Base-by-base conservation (phyloP, 805 yeast genomes). In the Candida coleopterorum region DNA sequence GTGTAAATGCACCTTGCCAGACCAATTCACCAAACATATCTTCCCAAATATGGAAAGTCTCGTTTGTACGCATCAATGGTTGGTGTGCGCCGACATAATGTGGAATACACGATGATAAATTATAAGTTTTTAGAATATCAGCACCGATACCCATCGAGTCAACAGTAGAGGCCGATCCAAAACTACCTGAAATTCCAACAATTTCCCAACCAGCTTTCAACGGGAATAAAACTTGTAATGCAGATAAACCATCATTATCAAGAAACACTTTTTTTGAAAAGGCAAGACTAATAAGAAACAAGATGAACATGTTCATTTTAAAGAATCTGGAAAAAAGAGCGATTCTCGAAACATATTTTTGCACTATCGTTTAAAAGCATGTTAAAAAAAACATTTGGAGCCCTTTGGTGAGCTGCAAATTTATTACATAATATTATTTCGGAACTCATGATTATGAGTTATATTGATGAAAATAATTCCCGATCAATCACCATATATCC, bases 201-300 rank as follows among this genome's bases (percentile, higher is more conserved):
- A 67, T 53, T 28, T 65, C 69, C 40, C 55, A 54, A 10, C 68
- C 72, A 9, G 60, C 66, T 24, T 56, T 48, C 18, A 65, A 38
- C 15, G 72, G 70, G 42, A 64, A 52, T 32, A 64, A 43, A 4
- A 63, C 45, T 25, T 64, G 59, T 45, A 60, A 48, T 31, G 66
- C 56, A n/a, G 60, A 53, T 17, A 62, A 48, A 22, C 68, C 69
- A 46, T 67, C 72, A 45, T 67, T 64, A 34, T 67, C 72, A 39
- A 65, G 61, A 45, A 66, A 65, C 39, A 62, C 55, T 44, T 59
- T 64, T 47, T 34, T 38, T 18, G 35, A 25, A 15, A 14, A 3
- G 6, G 32, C 31, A 4, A 28, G 22, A 7, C 26, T 4, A 9
- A 31, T 9, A 23, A 23, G 11, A 23, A 23, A 23, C 8, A 23